These are phyloP conservation scores for Dictyostelium citrinum DNA, from an alignment of 78 protist species.

Conservation along the genomic window DNA sequence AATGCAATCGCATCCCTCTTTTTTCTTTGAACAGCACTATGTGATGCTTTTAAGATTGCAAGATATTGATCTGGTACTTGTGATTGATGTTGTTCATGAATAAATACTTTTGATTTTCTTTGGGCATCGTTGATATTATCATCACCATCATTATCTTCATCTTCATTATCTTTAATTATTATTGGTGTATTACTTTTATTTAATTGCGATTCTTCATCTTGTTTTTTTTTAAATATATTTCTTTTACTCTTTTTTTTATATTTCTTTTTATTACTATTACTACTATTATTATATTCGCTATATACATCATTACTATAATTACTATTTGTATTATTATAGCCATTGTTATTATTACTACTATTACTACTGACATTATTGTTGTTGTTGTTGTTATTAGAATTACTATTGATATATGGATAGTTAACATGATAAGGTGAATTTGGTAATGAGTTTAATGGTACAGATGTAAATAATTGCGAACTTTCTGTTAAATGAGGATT, in stretches of 20 bases:
- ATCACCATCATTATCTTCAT: not conserved
- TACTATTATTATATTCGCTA: not conserved
- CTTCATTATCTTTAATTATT: not conserved
- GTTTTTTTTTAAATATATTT: not conserved
- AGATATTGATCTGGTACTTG: conserved; percentile 41
- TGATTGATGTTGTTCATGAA: conserved; percentile 56
- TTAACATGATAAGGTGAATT: not conserved
- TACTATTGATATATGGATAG: not conserved
- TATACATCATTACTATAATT: not conserved
- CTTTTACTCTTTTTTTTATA: not conserved
- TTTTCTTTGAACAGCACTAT: conserved; percentile 17
- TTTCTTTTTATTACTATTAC: not conserved
- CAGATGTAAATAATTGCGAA: conserved; percentile 18
- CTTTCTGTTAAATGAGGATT: not conserved
- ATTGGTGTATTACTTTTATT: not conserved
- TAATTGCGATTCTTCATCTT: not conserved
- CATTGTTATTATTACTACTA: not conserved
- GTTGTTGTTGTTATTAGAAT: not conserved
- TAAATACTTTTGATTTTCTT: conserved; percentile 14
- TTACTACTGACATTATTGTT: not conserved
- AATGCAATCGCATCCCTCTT: conserved; percentile 27
- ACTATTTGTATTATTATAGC: not conserved
- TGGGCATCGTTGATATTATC: not conserved
- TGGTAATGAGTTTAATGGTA: conserved; percentile 39
- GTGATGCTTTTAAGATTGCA: conserved; percentile 40